Evolutionary conservation across 306 rosid species (phyloP), one percentile per base, ranked within the genome.

Genomic region (Castanea crenata): DNA sequence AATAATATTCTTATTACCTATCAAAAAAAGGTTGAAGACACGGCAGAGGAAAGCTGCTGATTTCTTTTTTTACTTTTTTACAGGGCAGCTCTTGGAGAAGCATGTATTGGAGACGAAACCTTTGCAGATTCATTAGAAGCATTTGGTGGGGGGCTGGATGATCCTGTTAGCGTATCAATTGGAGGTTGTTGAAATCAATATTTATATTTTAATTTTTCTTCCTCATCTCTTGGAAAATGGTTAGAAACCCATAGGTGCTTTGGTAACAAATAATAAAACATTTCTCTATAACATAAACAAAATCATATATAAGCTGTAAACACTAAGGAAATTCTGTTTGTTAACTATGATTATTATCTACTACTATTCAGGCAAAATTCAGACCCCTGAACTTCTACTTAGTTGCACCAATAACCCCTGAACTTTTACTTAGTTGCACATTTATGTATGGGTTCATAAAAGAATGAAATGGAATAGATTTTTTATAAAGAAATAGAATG

Each of bases 91-190:
- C 84, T 95, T 72, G 98, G 92, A 78, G 99, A 95, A 85, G 93
- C 88, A 80, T 83, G 85, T 81, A 88, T 83, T 73, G 99, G 99
- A 62, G 98, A 93, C 77, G 74, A 83, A 58, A 78, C 85, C 77
- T 93, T 93, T 82, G 96, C 99, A 68, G 98, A 95, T 62, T 89
- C 94, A 20, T 82, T 95, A 80, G 98, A 91, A 93, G 78, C 61
- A 77, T 95, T 95, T 86, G 98, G 96, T 32, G 98, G 94, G 69
- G 98, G 97, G 74, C 88, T 75, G 55, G 99, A 95, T 69, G 99
- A 95, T 87, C 99, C 98, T 80, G 87, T 95, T 63, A 93, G 99
- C 35, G 91, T 90, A 81, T 91, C 99, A 29, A 85, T 95, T 56
- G 99, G 99, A 95, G 99, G 99, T 94, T 87, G 87, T 86, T 79